A percentile compares a stretch with the other conserved stretches of the same genome.
These are phyloP conservation scores for Leccinum aurantiacum DNA, from an alignment of 768 basidiomycete species.

Conservation along the genomic window DNA sequence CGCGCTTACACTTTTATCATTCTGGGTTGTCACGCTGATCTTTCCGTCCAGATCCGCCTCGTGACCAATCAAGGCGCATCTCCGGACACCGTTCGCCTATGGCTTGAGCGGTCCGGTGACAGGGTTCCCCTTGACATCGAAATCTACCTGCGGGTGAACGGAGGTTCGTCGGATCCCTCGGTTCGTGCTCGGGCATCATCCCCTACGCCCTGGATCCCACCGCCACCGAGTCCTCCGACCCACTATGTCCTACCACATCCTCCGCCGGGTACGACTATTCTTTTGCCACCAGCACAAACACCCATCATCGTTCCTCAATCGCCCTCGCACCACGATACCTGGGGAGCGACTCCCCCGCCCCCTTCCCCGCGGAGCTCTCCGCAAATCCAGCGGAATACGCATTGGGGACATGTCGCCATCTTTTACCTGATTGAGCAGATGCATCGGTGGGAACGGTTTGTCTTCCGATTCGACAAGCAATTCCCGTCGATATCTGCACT, in stretches of 20 bases:
- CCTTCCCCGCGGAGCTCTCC: constrained; percentile 27
- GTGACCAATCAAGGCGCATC: constrained; percentile 68
- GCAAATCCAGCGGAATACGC: constrained; percentile 48
- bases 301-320: constrained; percentile 50
- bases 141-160: constrained; percentile 63
- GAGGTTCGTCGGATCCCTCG: constrained; percentile 23
- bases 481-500: constrained; percentile 73
- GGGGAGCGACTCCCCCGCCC: constrained; percentile 36
- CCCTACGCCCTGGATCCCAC: constrained; percentile 34
- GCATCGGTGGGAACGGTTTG: constrained; percentile 79
- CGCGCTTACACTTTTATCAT: not conserved
- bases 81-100: constrained; percentile 76
- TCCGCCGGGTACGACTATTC: constrained; percentile 27
- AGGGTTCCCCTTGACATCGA: constrained; percentile 76
- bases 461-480: constrained; percentile 76
- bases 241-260: constrained; percentile 40
- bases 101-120: constrained; percentile 77
- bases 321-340: constrained; percentile 40
- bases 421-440: constrained; percentile 80
- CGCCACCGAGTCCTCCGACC: constrained; percentile 31
- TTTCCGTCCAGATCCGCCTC: constrained; percentile 59
- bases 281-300: constrained; percentile 38
- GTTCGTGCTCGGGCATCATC: constrained; percentile 28
- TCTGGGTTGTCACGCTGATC: constrained; percentile 2
- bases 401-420: constrained; percentile 81